A percentile compares a stretch with the other conserved stretches of the same genome.
Conservation (phyloP, 2,329 filamentous ascomycete species). For the Fusarium burgessii region DNA sequence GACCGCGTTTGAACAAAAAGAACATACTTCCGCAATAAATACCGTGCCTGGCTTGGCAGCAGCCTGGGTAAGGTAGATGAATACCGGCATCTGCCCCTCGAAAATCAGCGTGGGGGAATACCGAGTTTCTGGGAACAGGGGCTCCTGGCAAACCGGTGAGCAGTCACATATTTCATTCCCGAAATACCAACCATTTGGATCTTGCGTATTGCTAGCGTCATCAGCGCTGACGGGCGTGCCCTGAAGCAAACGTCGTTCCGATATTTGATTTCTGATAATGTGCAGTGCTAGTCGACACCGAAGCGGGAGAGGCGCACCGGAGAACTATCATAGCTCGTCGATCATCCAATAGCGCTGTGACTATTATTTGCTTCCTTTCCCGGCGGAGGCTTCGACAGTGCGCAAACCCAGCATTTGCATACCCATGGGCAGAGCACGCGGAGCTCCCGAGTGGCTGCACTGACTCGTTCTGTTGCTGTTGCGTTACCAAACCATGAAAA, state of each 20-base stretch:
- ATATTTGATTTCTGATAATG: conserved; percentile 31
- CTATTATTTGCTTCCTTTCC: conserved; percentile 3
- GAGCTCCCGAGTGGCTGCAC: conserved; percentile 35
- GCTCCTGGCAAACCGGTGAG: conserved; percentile 41
- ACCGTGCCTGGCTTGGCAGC: conserved; percentile 4
- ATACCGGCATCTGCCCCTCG: conserved; percentile 25
- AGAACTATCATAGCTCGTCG: background rate
- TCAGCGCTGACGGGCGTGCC: conserved; percentile 18
- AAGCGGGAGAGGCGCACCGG: conserved; percentile 18
- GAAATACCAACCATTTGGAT: conserved; percentile 35
- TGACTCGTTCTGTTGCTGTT: conserved; percentile 8
- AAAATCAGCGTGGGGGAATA: conserved; percentile 35
- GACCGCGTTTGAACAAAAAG: background rate
- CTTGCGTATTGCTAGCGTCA: conserved; percentile 17
- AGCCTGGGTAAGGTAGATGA: background rate
- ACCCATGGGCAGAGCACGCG: conserved; percentile 8
- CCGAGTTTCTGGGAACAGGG: conserved; percentile 38
- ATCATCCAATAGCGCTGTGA: conserved; percentile 8
- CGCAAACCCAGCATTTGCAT: conserved; percentile 8
- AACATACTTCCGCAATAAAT: background rate
- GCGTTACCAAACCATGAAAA: conserved; percentile 23
- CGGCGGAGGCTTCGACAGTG: conserved; percentile 6
- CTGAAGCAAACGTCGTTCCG: conserved; percentile 1
- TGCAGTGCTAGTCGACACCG: conserved; percentile 16
- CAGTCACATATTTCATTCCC: conserved; percentile 36